phyloP scores from a whole-genome alignment of 768 basidiomycete genomes.

The Rhizopogon rudus region DNA sequence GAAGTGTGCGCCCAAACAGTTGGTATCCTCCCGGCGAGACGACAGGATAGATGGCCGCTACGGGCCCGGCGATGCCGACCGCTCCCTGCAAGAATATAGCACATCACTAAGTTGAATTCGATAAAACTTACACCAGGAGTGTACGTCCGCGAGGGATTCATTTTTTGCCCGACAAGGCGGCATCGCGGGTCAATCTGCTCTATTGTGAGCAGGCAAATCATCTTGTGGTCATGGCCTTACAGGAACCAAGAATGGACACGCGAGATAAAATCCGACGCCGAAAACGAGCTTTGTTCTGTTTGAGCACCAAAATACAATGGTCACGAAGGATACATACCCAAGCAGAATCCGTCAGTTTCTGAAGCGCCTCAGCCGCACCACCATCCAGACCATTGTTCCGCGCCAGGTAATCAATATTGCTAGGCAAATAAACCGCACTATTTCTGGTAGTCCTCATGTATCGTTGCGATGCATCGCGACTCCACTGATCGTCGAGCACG shows the following conservation, averaged over 20 bases:
- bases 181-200: constrained; percentile 51
- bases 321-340: constrained; percentile 33
- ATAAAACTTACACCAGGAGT: constrained; percentile 47
- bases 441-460: constrained; percentile 54
- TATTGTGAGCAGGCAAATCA: not conserved
- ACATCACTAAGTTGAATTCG: not conserved
- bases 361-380: constrained; percentile 37
- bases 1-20: constrained; percentile 56
- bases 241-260: constrained; percentile 58
- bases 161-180: constrained; percentile 62
- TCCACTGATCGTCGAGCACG: constrained; percentile 57
- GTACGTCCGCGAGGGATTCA: constrained; percentile 67
- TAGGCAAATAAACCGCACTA: constrained; percentile 61
- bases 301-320: not conserved
- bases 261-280: constrained; percentile 61
- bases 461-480: constrained; percentile 45
- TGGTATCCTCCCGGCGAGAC: constrained; percentile 66
- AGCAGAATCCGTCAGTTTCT: constrained; percentile 42
- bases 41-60: constrained; percentile 62
- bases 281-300: constrained; percentile 42
- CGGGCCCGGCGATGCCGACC: constrained; percentile 63
- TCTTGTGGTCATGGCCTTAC: constrained; percentile 25
- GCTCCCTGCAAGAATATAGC: constrained; percentile 44
- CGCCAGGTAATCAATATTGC: constrained; percentile 64
- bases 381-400: constrained; percentile 52